phyloP scores from a whole-genome alignment of 345 rosid species.

The Combretum micranthum region DNA sequence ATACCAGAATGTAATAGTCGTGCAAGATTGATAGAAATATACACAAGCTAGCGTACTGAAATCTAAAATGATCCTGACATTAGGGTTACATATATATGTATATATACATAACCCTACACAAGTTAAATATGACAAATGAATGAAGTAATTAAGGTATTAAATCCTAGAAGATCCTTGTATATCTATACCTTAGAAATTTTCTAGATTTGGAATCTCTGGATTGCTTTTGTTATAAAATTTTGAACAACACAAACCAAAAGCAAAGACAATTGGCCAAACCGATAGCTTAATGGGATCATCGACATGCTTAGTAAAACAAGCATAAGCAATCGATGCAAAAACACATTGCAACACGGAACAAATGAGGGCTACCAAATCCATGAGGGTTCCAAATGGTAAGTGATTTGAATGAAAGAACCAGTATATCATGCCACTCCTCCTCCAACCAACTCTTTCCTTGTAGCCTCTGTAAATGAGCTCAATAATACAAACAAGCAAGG shows the following conservation, averaged over 20 bases:
- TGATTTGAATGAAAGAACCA: slow-evolving; percentile 11
- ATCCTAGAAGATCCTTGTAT: no score
- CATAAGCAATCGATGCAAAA: slow-evolving; percentile 8
- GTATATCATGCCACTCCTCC: slow-evolving; percentile 4
- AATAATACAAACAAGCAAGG: slow-evolving; percentile 4
- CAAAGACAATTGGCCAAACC: slow-evolving; percentile 12
- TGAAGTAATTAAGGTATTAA: no score
- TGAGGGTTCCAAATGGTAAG: neutral
- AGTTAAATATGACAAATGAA: no score
- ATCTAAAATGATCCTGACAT: no score
- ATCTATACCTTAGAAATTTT: no score
- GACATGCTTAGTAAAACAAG: neutral
- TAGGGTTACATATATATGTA: no score
- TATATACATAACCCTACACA: no score
- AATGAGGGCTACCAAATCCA: neutral
- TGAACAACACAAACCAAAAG: slow-evolving; percentile 6
- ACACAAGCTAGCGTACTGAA: no score
- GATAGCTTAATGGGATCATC: slow-evolving; percentile 8
- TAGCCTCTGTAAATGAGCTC: slow-evolving; percentile 9
- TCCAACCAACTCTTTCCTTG: slow-evolving; percentile 7
- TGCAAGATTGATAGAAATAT: no score
- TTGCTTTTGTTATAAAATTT: neutral
- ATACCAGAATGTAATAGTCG: no score
- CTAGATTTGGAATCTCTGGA: no score
- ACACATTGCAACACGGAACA: neutral